Conservation (phyloP, 2,329 filamentous ascomycete genomes). For the Allantophomopsis lycopodina region DNA sequence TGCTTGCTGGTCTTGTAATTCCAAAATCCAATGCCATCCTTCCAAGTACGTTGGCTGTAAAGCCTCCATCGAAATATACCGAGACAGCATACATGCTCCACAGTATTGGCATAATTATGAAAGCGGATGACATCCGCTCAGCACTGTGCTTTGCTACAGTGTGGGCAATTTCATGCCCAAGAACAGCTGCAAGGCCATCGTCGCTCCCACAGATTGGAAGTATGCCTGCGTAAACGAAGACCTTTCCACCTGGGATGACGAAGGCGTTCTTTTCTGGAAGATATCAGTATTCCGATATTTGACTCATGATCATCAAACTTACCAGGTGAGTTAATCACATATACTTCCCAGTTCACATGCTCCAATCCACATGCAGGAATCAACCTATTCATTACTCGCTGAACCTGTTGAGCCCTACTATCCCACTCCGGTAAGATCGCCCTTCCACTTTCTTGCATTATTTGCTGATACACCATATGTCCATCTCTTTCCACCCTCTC, state of each 20-base stretch:
- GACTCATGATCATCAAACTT: too few relatives aligned
- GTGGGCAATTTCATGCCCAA: slow-evolving; percentile 72
- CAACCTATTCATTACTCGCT: slow-evolving; percentile 49
- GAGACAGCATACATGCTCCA: slow-evolving; percentile 12
- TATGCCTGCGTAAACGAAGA: slow-evolving; percentile 67
- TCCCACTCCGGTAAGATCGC: slow-evolving; percentile 47
- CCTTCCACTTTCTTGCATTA: slow-evolving; percentile 39
- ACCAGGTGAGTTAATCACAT: slow-evolving; percentile 56
- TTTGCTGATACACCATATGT: slow-evolving; percentile 37
- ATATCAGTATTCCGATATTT: too few relatives aligned
- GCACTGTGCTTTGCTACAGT: slow-evolving; percentile 55
- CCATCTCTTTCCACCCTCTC: slow-evolving; percentile 37
- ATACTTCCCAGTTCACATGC: slow-evolving; percentile 53
- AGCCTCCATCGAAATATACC: slow-evolving; percentile 7
- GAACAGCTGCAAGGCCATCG: slow-evolving; percentile 57
- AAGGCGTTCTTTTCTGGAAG: slow-evolving; percentile 50
- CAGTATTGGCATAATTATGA: slow-evolving; percentile 22
- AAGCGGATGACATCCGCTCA: slow-evolving; percentile 38
- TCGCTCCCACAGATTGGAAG: slow-evolving; percentile 53
- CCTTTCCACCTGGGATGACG: slow-evolving; percentile 65
- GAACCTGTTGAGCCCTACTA: slow-evolving; percentile 38
- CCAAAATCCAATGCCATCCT: slow-evolving; percentile 35
- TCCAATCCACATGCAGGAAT: slow-evolving; percentile 51
- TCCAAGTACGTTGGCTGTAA: slow-evolving; percentile 14
- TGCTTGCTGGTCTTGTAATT: slow-evolving; percentile 53